These are phyloP conservation scores for Hypoxylon cercidicola DNA, from an alignment of 495 filamentous ascomycete genomes.

Conservation along the genomic window DNA sequence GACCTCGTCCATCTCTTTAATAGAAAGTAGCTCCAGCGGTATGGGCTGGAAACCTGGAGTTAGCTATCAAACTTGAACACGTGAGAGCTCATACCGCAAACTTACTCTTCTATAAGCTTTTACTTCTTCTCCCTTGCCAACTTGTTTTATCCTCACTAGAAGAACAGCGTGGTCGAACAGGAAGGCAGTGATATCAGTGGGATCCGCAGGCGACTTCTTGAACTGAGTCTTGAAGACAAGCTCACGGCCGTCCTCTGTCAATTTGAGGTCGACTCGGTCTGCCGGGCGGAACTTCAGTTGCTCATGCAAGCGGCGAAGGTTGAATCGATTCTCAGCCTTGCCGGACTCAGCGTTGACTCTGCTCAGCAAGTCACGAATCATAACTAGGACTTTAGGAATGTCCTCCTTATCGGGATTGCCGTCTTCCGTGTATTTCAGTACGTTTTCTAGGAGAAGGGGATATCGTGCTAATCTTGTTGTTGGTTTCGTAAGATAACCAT, in stretches of 20 bases:
- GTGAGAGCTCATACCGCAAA: background rate
- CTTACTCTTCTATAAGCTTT: conserved; percentile 86
- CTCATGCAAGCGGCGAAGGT: conserved; percentile 87
- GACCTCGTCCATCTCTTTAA: conserved; percentile 96
- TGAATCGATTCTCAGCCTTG: conserved; percentile 98
- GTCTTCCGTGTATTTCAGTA: conserved; percentile 86
- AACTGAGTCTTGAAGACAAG: conserved; percentile 90
- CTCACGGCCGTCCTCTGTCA: conserved; percentile 93
- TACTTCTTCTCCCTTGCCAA: conserved; percentile 92
- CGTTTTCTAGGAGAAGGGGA: conserved; percentile 90
- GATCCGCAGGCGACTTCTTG: conserved; percentile 90
- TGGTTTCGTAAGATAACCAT: conserved; percentile 98
- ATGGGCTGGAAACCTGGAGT: conserved; percentile 70
- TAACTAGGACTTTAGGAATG: conserved; percentile 83
- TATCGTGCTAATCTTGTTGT: conserved; percentile 96
- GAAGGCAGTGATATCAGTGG: conserved; percentile 90
- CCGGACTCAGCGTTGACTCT: conserved; percentile 95
- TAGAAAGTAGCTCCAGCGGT: conserved; percentile 90
- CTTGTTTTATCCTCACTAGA: conserved; percentile 84
- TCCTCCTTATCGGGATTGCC: conserved; percentile 90
- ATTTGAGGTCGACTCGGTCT: conserved; percentile 91
- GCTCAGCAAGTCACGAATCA: conserved; percentile 86
- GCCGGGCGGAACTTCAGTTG: conserved; percentile 87
- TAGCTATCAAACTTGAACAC: conserved; percentile 28
- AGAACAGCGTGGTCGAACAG: conserved; percentile 96